Evolutionary conservation across 495 filamentous ascomycete genomes (phyloP).

Genomic region (Baudoinia panamericana): DNA sequence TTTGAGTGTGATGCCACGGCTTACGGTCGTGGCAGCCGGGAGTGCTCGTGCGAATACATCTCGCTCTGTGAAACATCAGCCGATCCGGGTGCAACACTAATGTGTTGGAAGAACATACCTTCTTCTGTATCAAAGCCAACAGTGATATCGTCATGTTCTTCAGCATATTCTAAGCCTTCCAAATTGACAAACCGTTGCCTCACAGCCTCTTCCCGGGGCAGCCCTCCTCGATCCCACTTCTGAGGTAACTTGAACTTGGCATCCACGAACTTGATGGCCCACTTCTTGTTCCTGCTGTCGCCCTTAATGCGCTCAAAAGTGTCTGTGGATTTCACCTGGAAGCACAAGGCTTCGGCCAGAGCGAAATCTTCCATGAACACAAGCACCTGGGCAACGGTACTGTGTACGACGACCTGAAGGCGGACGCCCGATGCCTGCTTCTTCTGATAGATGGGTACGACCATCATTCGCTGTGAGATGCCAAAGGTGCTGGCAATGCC

Average conservation of each 20-base stretch:
- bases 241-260: conserved; percentile 74
- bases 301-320: conserved; percentile 58
- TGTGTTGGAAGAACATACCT: conserved; percentile 43
- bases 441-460: conserved; percentile 82
- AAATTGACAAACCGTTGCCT: conserved; percentile 61
- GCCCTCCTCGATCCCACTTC: conserved; percentile 14
- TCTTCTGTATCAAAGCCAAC: conserved; percentile 66
- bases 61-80: conserved; percentile 18
- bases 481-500: conserved; percentile 56
- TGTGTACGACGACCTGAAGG: conserved; percentile 56
- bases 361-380: conserved; percentile 75
- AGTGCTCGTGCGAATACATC: conserved; percentile 28
- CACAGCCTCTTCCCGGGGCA: conserved; percentile 32
- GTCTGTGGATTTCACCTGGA: conserved; percentile 67
- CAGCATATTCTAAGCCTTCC: conserved; percentile 75
- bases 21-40: conserved; percentile 23
- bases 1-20: conserved; percentile 25
- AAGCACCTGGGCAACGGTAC: conserved; percentile 57
- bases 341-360: conserved; percentile 77
- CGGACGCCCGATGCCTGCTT: conserved; percentile 67
- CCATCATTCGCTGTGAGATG: conserved; percentile 53
- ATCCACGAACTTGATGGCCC: conserved; percentile 62
- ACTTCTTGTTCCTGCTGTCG: conserved; percentile 42
- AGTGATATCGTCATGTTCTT: conserved; percentile 79
- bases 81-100: neutral